phyloP scores from a whole-genome alignment of 345 rosid species.

The Rhodomyrtus tomentosa region DNA sequence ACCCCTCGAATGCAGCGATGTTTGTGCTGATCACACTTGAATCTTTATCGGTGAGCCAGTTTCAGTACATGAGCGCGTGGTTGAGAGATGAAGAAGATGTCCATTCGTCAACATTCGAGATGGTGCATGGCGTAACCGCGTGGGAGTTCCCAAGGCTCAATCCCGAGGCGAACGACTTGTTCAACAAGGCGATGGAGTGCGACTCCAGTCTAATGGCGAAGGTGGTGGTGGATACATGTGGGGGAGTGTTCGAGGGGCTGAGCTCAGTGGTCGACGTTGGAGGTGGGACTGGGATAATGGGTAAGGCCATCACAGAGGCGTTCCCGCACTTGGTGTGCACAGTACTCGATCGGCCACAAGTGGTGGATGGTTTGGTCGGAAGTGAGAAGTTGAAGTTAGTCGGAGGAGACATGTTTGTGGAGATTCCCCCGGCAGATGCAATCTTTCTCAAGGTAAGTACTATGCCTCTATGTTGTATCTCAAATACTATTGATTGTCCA shows the following conservation, averaged over 20 bases:
- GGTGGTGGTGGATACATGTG: not conserved
- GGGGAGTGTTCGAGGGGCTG: slow-evolving; percentile 8
- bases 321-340: slow-evolving; percentile 10
- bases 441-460: slow-evolving; percentile 12
- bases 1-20: not conserved
- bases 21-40: not conserved
- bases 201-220: slow-evolving; percentile 6
- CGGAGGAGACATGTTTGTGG: slow-evolving; percentile 19
- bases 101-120: not conserved
- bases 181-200: slow-evolving; percentile 18
- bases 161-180: not conserved
- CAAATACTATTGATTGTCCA: not conserved
- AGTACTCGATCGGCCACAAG: slow-evolving; percentile 7
- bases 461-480: not conserved
- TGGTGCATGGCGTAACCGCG: not conserved
- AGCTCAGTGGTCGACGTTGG: slow-evolving; percentile 19
- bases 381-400: slow-evolving; percentile 7
- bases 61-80: slow-evolving; percentile 15
- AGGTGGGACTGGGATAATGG: slow-evolving; percentile 15
- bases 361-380: slow-evolving; percentile 8
- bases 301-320: slow-evolving; percentile 7
- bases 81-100: not conserved
- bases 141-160: slow-evolving; percentile 3
- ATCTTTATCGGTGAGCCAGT: not conserved
- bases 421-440: slow-evolving; percentile 16